Percentiles rank a stretch among this genome's conserved stretches.
These are phyloP conservation scores for Brassica cretica DNA, from an alignment of 345 rosid genomes.

Conservation along the genomic window DNA sequence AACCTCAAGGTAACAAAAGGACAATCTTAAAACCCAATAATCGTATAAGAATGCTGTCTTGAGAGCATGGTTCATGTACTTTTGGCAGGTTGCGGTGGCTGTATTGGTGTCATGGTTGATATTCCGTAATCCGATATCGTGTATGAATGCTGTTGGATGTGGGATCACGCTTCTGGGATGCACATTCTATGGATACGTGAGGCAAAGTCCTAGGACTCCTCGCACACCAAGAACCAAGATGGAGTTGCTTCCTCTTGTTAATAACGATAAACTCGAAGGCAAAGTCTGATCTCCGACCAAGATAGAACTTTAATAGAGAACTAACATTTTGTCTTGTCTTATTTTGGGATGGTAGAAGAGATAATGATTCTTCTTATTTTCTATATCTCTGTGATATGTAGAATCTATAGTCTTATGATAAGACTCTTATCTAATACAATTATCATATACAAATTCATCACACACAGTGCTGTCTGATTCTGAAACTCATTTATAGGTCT, in stretches of 20 bases:
- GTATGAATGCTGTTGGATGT: too few relatives aligned
- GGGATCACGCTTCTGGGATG: slow-evolving; percentile 82
- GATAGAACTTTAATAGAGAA: too few relatives aligned
- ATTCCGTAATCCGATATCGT: slow-evolving; percentile 51
- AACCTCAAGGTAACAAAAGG: slow-evolving; percentile 87
- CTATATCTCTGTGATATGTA: slow-evolving; percentile 10
- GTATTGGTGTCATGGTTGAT: slow-evolving; percentile 92
- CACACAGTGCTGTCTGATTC: too few relatives aligned
- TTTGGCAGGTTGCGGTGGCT: slow-evolving; percentile 85
- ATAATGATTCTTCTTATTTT: slow-evolving; percentile 25
- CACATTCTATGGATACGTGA: slow-evolving; percentile 90
- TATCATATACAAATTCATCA: not conserved
- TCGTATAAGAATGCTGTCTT: not conserved
- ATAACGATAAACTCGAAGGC: slow-evolving; percentile 80
- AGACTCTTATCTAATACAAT: slow-evolving; percentile 14
- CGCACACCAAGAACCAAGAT: slow-evolving; percentile 73
- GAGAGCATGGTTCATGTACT: slow-evolving; percentile 4
- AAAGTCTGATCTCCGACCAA: slow-evolving; percentile 47
- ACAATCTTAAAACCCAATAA: slow-evolving; percentile 1
- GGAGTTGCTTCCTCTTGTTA: slow-evolving; percentile 90
- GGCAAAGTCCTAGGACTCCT: slow-evolving; percentile 93
- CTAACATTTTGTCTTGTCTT: not conserved
- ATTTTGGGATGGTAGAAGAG: too few relatives aligned
- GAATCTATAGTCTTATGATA: slow-evolving; percentile 13
- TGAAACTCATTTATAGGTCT: too few relatives aligned